Evolutionary conservation across 108 stramenopile genomes (phyloP).

Genomic region (Hondaea fermentalgiana): DNA sequence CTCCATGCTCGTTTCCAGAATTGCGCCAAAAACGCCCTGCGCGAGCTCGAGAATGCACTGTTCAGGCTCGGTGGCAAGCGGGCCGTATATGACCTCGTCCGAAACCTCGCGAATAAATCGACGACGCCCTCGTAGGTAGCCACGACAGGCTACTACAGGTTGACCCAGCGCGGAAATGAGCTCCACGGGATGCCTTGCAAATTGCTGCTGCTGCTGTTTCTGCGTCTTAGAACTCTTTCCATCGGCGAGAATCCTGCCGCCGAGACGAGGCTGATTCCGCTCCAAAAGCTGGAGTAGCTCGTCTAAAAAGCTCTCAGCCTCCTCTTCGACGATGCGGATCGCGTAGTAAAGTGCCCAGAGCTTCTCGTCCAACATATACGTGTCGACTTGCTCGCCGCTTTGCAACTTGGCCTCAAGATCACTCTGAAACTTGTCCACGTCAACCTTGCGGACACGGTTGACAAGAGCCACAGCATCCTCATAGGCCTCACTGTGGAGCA

Average conservation of each 20-base stretch:
- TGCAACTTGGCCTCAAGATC: background rate
- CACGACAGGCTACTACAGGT: background rate
- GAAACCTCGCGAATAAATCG: background rate
- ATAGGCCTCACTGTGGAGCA: background rate
- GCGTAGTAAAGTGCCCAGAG: background rate
- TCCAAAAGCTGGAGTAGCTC: background rate
- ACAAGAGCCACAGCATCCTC: background rate
- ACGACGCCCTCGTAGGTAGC: background rate
- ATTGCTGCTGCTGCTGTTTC: background rate
- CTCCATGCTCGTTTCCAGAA: background rate
- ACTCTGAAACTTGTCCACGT: background rate
- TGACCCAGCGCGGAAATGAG: background rate
- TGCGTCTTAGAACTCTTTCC: background rate
- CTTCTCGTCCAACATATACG: background rate
- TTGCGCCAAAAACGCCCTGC: background rate
- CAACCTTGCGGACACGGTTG: background rate
- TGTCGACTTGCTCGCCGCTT: background rate
- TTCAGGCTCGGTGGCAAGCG: background rate
- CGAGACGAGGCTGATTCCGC: background rate
- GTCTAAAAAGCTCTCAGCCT: background rate
- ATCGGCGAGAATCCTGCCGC: background rate
- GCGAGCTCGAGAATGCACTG: background rate
- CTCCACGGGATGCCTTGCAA: background rate
- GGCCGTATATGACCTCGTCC: background rate
- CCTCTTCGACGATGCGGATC: background rate